A percentile compares a stretch with the other conserved stretches of the same genome.
These are phyloP conservation scores for Lachnellula subtilissima DNA, from an alignment of 2,329 filamentous ascomycete species.

Conservation along the genomic window DNA sequence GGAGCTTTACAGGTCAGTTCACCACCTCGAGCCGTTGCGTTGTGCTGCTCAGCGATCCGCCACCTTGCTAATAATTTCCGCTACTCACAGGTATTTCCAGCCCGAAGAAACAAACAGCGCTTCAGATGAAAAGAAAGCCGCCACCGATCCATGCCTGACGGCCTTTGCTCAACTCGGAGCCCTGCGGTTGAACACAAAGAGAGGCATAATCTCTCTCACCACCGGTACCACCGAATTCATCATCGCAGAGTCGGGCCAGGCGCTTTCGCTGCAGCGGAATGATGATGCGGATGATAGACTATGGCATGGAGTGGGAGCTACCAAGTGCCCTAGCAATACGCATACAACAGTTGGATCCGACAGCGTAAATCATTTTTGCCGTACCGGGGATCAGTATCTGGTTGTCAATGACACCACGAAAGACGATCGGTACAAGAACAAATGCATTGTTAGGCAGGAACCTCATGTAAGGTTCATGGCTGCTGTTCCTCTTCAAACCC, in stretches of 20 bases:
- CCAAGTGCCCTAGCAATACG: slow-evolving; percentile 6
- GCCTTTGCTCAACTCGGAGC: slow-evolving; percentile 46
- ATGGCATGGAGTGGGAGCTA: slow-evolving; percentile 26
- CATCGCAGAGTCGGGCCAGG: slow-evolving; percentile 25
- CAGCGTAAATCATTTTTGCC: slow-evolving; percentile 17
- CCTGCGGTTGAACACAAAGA: slow-evolving; percentile 42
- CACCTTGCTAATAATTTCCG: not conserved
- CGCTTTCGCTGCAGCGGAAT: slow-evolving; percentile 24
- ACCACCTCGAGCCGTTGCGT: not conserved
- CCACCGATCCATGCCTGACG: slow-evolving; percentile 38
- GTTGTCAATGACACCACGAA: slow-evolving; percentile 36
- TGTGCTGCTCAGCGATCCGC: no score
- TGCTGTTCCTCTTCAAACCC: slow-evolving; percentile 56
- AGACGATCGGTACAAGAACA: slow-evolving; percentile 35
- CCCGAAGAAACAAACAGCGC: slow-evolving; percentile 7
- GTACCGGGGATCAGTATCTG: slow-evolving; percentile 12
- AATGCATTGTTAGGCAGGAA: slow-evolving; percentile 32
- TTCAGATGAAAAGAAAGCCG: slow-evolving; percentile 7
- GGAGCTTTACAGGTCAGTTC: slow-evolving; percentile 23
- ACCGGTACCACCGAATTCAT: slow-evolving; percentile 20
- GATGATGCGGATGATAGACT: slow-evolving; percentile 26
- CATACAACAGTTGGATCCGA: slow-evolving; percentile 13
- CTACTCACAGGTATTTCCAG: slow-evolving; percentile 18
- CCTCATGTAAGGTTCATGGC: slow-evolving; percentile 47
- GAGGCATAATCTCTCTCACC: slow-evolving; percentile 40